These are phyloP conservation scores for Panicum miliaceum DNA, from an alignment of 176 grass and related monocot species.

Conservation along the genomic window DNA sequence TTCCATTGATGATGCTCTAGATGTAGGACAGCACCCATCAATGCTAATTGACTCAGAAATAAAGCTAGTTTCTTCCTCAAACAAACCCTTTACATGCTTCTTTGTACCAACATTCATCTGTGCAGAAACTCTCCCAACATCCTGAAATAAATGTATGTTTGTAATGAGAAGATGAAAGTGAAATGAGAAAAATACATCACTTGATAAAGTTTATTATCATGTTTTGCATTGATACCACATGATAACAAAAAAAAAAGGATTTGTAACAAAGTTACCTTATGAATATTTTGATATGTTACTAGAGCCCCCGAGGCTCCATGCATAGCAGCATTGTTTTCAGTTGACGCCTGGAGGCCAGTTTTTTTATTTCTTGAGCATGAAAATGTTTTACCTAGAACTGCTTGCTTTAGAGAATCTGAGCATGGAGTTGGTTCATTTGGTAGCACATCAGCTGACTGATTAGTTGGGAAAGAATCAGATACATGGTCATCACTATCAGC, in stretches of 20 bases:
- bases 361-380: constrained; percentile 48
- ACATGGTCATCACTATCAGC: constrained; percentile 47
- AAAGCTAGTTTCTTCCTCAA: constrained; percentile 74
- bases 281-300: constrained; percentile 40
- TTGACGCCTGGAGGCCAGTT: constrained; percentile 33
- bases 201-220: no score
- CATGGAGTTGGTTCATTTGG: constrained; percentile 38
- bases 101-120: constrained; percentile 44
- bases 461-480: constrained; percentile 46
- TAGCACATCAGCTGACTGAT: constrained; percentile 23
- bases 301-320: constrained; percentile 23
- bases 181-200: constrained; percentile 6
- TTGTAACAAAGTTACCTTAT: constrained; percentile 49
- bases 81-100: constrained; percentile 61
- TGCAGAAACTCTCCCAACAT: constrained; percentile 37
- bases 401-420: constrained; percentile 52
- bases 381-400: constrained; percentile 31
- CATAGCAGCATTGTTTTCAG: constrained; percentile 38
- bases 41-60: constrained; percentile 83
- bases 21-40: constrained; percentile 38
- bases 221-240: not conserved
- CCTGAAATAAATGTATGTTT: constrained; percentile 52
- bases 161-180: constrained; percentile 14
- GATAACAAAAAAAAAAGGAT: not conserved
- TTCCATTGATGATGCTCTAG: constrained; percentile 54